These are phyloP conservation scores for Phytophthora chlamydospora DNA, from an alignment of 352 stramenopile species.

Conservation along the genomic window DNA sequence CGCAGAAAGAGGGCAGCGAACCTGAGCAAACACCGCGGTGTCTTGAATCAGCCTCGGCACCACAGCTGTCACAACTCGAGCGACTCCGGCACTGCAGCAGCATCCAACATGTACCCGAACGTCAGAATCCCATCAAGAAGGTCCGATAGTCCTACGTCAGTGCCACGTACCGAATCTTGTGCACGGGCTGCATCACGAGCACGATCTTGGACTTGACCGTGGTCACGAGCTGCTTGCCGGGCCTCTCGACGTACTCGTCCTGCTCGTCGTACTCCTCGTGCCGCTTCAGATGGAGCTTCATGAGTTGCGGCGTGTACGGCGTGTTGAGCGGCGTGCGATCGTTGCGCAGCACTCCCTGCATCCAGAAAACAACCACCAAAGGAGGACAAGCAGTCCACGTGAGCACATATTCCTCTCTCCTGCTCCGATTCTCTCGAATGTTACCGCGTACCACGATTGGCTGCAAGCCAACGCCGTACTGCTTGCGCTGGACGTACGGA, in stretches of 20 bases:
- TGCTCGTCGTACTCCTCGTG: constrained; percentile 64
- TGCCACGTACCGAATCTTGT: constrained; percentile 52
- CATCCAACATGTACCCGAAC: constrained; percentile 10
- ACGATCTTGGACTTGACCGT: constrained; percentile 53
- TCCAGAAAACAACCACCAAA: background rate
- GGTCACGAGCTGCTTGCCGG: constrained; percentile 42
- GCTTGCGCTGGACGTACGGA: constrained; percentile 56
- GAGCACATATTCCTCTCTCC: constrained; percentile 3
- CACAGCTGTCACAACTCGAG: constrained; percentile 39
- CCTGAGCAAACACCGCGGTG: constrained; percentile 46
- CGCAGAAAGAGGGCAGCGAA: constrained; percentile 18
- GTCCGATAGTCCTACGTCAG: constrained; percentile 10
- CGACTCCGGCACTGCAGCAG: constrained; percentile 30
- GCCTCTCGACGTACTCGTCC: constrained; percentile 33
- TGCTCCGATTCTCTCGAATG: constrained; percentile 3
- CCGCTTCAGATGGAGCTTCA: constrained; percentile 75
- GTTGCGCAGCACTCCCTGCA: constrained; percentile 66
- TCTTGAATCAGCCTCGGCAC: constrained; percentile 49
- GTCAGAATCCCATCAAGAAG: constrained; percentile 16
- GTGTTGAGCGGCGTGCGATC: constrained; percentile 84
- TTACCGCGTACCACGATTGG: constrained; percentile 41
- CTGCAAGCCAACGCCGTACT: constrained; percentile 49
- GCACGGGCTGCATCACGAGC: constrained; percentile 44
- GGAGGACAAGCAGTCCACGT: background rate
- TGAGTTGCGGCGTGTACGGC: constrained; percentile 84